Evolutionary conservation across 192 early-diverging fungal species (phyloP).

Genomic region (Coemansia sp.): DNA sequence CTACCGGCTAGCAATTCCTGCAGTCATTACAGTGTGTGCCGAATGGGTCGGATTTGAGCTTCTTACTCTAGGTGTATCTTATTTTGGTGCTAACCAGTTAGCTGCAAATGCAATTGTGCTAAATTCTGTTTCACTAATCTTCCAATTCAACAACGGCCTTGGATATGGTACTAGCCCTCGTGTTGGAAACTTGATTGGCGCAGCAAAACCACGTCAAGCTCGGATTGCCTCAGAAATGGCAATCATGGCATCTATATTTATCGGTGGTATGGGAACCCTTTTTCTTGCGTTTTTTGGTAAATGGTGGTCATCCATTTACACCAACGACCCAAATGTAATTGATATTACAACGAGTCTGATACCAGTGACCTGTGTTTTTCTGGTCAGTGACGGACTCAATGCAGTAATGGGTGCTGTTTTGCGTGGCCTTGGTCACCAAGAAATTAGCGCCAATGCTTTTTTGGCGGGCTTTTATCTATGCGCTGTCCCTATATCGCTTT

Average conservation of each 20-base stretch:
- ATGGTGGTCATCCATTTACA: conserved; percentile 53
- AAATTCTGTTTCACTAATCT: conserved; percentile 63
- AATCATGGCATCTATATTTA: conserved; percentile 50
- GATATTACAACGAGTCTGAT: conserved; percentile 59
- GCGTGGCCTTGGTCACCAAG: conserved; percentile 43
- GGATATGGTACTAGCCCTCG: conserved; percentile 68
- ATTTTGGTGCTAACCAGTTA: conserved; percentile 64
- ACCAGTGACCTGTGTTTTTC: conserved; percentile 66
- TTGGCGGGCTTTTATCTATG: conserved; percentile 46
- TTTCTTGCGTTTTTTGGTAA: conserved; percentile 8
- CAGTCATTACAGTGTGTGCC: conserved; percentile 68
- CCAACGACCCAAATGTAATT: conserved; percentile 44
- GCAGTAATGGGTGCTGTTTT: conserved; percentile 52
- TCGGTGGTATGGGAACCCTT: conserved; percentile 28
- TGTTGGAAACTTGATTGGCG: conserved; percentile 65
- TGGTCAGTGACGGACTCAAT: conserved; percentile 56
- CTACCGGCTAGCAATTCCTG: conserved; percentile 65
- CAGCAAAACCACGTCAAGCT: conserved; percentile 49
- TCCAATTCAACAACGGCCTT: conserved; percentile 63
- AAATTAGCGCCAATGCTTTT: conserved; percentile 35
- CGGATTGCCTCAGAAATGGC: conserved; percentile 55
- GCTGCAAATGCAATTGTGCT: conserved; percentile 72
- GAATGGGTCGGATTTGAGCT: conserved; percentile 80
- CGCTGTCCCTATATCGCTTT: conserved; percentile 43
- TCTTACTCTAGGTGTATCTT: conserved; percentile 61